Conservation (phyloP, 2,329 filamentous ascomycete species). For the Aspergillus arachidicola region DNA sequence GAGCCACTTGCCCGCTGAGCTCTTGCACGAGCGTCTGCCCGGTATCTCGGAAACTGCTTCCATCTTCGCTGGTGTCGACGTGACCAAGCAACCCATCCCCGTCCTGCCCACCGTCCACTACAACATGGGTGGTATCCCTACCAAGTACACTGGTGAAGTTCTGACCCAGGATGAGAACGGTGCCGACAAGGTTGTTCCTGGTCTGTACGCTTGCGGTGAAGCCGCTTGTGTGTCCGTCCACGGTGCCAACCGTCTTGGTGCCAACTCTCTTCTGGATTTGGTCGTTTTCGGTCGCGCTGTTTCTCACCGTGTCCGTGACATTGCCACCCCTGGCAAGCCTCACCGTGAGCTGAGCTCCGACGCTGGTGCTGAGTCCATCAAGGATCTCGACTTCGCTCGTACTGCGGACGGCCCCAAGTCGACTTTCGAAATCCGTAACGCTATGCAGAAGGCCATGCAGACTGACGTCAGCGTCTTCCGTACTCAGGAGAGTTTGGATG, state of each 20-base stretch:
- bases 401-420: slow-evolving; percentile 81
- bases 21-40: slow-evolving; percentile 93
- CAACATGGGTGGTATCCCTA: slow-evolving; percentile 99
- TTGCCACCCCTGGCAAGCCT: slow-evolving; percentile 79
- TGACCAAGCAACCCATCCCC: slow-evolving; percentile 94
- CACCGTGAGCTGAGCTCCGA: slow-evolving; percentile 81
- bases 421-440: slow-evolving; percentile 82
- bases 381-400: slow-evolving; percentile 81
- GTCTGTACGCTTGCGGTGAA: slow-evolving; percentile 95
- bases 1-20: slow-evolving; percentile 87
- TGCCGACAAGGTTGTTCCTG: slow-evolving; percentile 89
- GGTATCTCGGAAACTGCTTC: slow-evolving; percentile 98
- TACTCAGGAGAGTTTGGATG: slow-evolving; percentile 88
- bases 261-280: slow-evolving; percentile 96
- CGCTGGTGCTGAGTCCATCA: slow-evolving; percentile 84
- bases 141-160: slow-evolving; percentile 95
- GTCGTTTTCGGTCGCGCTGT: slow-evolving; percentile 98
- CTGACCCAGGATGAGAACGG: slow-evolving; percentile 83
- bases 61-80: slow-evolving; percentile 96
- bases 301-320: slow-evolving; percentile 94
- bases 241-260: slow-evolving; percentile 95
- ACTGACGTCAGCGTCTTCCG: slow-evolving; percentile 96
- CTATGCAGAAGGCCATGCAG: slow-evolving; percentile 99
- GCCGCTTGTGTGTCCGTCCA: slow-evolving; percentile 97
- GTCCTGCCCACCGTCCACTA: slow-evolving; percentile 97